Evolutionary conservation across 2,329 filamentous ascomycete genomes (phyloP).

Genomic region (Botryotinia calthae): DNA sequence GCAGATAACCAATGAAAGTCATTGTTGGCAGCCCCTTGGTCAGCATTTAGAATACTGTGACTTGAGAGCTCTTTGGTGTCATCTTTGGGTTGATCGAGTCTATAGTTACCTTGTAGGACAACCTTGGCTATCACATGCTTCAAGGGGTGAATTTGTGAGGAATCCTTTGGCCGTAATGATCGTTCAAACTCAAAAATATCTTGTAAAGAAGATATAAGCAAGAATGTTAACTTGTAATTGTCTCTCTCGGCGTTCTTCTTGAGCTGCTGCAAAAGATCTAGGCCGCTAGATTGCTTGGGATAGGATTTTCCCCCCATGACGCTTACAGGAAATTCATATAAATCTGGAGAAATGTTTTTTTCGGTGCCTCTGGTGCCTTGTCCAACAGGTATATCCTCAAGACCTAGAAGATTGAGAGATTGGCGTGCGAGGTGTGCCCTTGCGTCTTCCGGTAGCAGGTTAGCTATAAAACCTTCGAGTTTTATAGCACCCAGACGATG

Average conservation of each 20-base stretch:
- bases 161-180: background rate
- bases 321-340: slow-evolving; percentile 30
- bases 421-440: slow-evolving; percentile 32
- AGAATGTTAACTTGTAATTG: slow-evolving; percentile 30
- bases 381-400: slow-evolving; percentile 29
- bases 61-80: background rate
- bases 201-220: slow-evolving; percentile 33
- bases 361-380: slow-evolving; percentile 21
- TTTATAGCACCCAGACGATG: slow-evolving; percentile 32
- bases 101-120: slow-evolving; percentile 29
- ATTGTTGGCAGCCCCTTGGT: slow-evolving; percentile 28
- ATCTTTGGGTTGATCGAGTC: background rate
- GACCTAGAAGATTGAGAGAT: slow-evolving; percentile 29
- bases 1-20: slow-evolving; percentile 30
- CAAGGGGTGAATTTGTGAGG: background rate
- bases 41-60: background rate
- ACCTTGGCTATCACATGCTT: slow-evolving; percentile 24
- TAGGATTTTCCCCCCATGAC: slow-evolving; percentile 27
- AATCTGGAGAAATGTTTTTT: slow-evolving; percentile 5
- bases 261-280: slow-evolving; percentile 24
- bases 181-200: slow-evolving; percentile 30
- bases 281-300: slow-evolving; percentile 18
- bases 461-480: slow-evolving; percentile 35
- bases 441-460: slow-evolving; percentile 28
- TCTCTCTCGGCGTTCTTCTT: slow-evolving; percentile 24